A percentile compares a stretch with the other conserved stretches of the same genome.
Conservation (phyloP, 1,284 basidiomycete genomes). For the Cryptococcus sp. region DNA sequence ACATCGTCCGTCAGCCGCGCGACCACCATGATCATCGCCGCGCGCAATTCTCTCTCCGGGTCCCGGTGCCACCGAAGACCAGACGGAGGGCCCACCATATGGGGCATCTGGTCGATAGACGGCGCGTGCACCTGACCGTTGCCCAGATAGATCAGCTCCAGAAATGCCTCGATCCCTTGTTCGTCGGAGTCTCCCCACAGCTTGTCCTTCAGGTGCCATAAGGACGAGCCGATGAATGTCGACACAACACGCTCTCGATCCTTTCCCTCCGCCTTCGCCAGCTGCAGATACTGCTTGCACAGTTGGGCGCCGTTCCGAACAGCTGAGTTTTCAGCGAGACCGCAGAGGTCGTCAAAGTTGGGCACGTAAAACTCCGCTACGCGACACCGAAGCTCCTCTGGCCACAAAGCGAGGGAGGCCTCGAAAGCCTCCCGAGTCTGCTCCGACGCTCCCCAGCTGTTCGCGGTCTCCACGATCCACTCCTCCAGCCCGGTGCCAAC, state of each 20-base stretch:
- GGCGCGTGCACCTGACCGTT: constrained; percentile 37
- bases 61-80: neutral
- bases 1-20: constrained; percentile 14
- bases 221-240: constrained; percentile 53
- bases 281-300: constrained; percentile 13
- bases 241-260: neutral
- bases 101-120: constrained; percentile 50
- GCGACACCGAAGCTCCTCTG: constrained; percentile 9
- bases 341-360: constrained; percentile 8
- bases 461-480: constrained; percentile 16
- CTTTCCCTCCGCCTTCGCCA: constrained; percentile 4
- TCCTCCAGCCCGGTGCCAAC: constrained; percentile 13
- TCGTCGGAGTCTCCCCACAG: constrained; percentile 61
- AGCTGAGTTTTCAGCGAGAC: constrained; percentile 1
- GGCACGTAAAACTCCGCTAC: constrained; percentile 4
- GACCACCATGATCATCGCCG: constrained; percentile 16
- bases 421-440: constrained; percentile 19
- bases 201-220: constrained; percentile 76
- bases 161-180: constrained; percentile 69
- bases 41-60: constrained; percentile 7
- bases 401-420: constrained; percentile 32
- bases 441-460: constrained; percentile 20
- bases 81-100: neutral
- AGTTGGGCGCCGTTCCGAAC: constrained; percentile 11
- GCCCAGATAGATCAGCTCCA: constrained; percentile 59